phyloP scores from a whole-genome alignment of 2,329 filamentous ascomycete genomes.

The Monosporascus cannonballus region DNA sequence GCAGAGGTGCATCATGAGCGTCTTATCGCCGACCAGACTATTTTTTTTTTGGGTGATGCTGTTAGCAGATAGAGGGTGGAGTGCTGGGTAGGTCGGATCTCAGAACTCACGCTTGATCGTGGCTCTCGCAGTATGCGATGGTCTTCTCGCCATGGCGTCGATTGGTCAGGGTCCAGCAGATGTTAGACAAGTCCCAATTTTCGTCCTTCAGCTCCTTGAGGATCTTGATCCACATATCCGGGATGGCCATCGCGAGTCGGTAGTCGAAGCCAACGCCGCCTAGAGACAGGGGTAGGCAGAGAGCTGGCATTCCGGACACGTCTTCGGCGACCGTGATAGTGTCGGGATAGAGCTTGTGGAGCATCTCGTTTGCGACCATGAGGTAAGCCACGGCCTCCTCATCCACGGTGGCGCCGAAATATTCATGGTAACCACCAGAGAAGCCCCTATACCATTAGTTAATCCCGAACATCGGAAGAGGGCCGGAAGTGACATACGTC shows the following conservation, averaged over 20 bases:
- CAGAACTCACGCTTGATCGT: conserved; percentile 82
- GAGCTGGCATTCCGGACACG: conserved; percentile 96
- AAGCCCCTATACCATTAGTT: conserved; percentile 62
- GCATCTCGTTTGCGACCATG: conserved; percentile 93
- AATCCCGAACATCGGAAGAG: conserved; percentile 10
- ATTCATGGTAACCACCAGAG: conserved; percentile 96
- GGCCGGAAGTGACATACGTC: conserved; percentile 55
- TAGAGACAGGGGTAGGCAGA: conserved; percentile 78
- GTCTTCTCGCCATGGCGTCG: conserved; percentile 94
- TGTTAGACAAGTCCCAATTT: conserved; percentile 83
- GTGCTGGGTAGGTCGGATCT: conserved; percentile 12
- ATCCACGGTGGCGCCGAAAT: conserved; percentile 84
- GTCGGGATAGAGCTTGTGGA: conserved; percentile 83
- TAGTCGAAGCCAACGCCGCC: conserved; percentile 97
- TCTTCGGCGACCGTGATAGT: conserved; percentile 93
- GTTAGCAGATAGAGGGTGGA: conserved; percentile 12
- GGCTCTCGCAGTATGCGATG: conserved; percentile 94
- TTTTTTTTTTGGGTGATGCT: conserved; percentile 31
- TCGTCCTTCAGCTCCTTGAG: conserved; percentile 88
- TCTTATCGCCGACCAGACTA: conserved; percentile 94
- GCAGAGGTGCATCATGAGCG: conserved; percentile 95
- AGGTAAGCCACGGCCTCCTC: conserved; percentile 92
- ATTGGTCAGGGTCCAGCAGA: conserved; percentile 86
- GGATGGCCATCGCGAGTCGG: conserved; percentile 92
- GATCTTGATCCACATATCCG: conserved; percentile 99